Percentiles rank a stretch among this genome's conserved stretches.
Conservation (phyloP, 1,284 basidiomycete species). For the Porodaedalea pini region DNA sequence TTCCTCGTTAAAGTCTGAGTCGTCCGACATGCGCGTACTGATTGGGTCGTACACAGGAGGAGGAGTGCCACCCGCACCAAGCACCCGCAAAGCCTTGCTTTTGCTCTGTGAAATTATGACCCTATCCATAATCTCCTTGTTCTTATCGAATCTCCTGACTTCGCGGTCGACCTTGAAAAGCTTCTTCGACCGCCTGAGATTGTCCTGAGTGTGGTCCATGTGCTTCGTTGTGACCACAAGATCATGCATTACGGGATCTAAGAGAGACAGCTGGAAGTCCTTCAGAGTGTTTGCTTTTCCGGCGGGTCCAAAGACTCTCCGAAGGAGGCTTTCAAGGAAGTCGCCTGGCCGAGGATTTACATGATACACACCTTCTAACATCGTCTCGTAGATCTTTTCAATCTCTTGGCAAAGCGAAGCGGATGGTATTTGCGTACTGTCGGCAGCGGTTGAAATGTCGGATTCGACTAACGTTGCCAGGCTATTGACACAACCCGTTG, state of each 20-base stretch:
- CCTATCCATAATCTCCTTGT: slow-evolving; percentile 14
- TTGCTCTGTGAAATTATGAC: slow-evolving; percentile 12
- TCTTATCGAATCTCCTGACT: slow-evolving; percentile 7
- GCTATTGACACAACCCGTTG: not conserved
- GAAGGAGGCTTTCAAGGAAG: slow-evolving; percentile 41
- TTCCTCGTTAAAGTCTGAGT: slow-evolving; percentile 2
- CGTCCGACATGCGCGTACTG: slow-evolving; percentile 7
- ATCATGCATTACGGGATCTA: slow-evolving; percentile 9
- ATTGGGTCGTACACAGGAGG: slow-evolving; percentile 5
- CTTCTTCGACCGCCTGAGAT: slow-evolving; percentile 9
- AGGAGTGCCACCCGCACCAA: slow-evolving; percentile 8
- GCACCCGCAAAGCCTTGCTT: slow-evolving; percentile 17
- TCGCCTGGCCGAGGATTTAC: slow-evolving; percentile 48
- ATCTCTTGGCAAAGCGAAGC: slow-evolving; percentile 35
- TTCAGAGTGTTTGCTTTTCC: slow-evolving; percentile 27
- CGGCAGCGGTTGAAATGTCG: not conserved
- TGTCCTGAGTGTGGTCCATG: not conserved
- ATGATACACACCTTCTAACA: slow-evolving; percentile 46
- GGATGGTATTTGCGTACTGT: not conserved
- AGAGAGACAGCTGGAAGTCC: slow-evolving; percentile 16
- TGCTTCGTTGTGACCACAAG: slow-evolving; percentile 7
- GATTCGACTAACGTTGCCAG: slow-evolving; percentile 3
- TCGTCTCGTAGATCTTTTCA: slow-evolving; percentile 50
- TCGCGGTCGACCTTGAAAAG: slow-evolving; percentile 8
- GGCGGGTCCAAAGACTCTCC: slow-evolving; percentile 47